Base-by-base conservation (phyloP, 2,329 filamentous ascomycete species). In the Epichloe amarillans region DNA sequence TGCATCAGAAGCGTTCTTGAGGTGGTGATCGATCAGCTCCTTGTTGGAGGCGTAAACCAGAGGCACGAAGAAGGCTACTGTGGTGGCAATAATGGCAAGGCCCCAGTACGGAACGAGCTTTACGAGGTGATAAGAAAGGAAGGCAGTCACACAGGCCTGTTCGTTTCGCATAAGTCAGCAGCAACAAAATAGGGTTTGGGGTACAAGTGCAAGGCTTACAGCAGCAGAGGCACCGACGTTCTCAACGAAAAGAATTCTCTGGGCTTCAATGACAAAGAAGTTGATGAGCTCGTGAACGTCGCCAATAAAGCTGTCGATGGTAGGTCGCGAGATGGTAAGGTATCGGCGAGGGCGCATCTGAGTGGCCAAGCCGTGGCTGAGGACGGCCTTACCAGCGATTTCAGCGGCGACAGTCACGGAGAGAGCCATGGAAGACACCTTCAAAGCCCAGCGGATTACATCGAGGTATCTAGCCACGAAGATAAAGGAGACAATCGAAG, bases 91-190 rank as follows among this genome's bases (percentile, higher is more conserved):
- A 56, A 86, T 66, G 45, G 79, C 71, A 56, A 86, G 76, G 37
- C 79, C 81, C 82, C 82, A 86, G 71, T 83, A 77, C 37, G 82
- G 82, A 46, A 86, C 75, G 54, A 85, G 70, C 72, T 84, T 86
- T 66, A 83, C 76, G 39, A 86, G 72, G 65, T 75, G 80, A 69
- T 85, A 85, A 23, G 81, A 81, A 55, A 84, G 56, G 65, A 85
- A 82, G 46, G 82, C 74, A 54, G 71, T 71, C 49, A 82, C 47
- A 55, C 77, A 78, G 52, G 79, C 77, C 79, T 84, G 37, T 8
- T 47, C 2, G 4, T 12, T 7, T 17, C 2, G n/a, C 5, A 40
- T 26, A 14, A 17, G 38, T 47, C 49, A 35, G 39, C 4, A 38
- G 8, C 38, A 42, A 44, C 40, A 47, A 38, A 53, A 50, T 47